Base-by-base conservation (phyloP, 2,329 filamentous ascomycete genomes). In the Alternaria triticimaculans region DNA sequence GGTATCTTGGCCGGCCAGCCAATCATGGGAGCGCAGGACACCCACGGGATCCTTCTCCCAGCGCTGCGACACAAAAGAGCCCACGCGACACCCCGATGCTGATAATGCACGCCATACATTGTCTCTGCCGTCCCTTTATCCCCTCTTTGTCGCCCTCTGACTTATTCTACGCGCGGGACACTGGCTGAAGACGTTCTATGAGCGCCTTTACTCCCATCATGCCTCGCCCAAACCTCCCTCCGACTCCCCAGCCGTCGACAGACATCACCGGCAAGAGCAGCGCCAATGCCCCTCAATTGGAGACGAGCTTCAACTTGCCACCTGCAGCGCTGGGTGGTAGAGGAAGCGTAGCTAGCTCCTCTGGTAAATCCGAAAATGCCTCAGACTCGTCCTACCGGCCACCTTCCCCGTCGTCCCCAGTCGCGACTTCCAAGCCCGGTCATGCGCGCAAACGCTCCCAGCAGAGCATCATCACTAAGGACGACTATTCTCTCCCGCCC, bases 401-500 rank as follows among this genome's bases (percentile, higher is more conserved):
- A 7, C 75, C 75, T 2, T 84, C 84, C 30, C 80, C 82, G 7
- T 77, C 80, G 6, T 77, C 79, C 8, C 74, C 78, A 15, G 61
- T 77, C 28, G 71, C 76, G 25, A 73, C 70, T 2, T 67, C 70
- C n/a, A 80, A 77, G 65, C 69, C 71, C 63, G 63, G 72, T 41
- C 69, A 72, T 56, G 68, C 71, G 59, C 76, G 75, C 55, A 78
- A 77, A 64, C 76, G 76, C 51, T 73, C 72, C 23, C 70, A 71
- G 20, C 72, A 68, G 14, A 78, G 76, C 54, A 76, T 82, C 14
- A 75, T 82, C 61, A 83, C 84, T 60, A 90, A 88, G 68, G 87
- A 89, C 70, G 84, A 87, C 51, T 96, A 97, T 78, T 87, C 92
- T 10, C 87, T 99, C 15, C 96, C 96, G 20, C 96, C 96, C 10